Evolutionary conservation across 1,284 basidiomycete genomes (phyloP).

Genomic region (Grifola frondosa): DNA sequence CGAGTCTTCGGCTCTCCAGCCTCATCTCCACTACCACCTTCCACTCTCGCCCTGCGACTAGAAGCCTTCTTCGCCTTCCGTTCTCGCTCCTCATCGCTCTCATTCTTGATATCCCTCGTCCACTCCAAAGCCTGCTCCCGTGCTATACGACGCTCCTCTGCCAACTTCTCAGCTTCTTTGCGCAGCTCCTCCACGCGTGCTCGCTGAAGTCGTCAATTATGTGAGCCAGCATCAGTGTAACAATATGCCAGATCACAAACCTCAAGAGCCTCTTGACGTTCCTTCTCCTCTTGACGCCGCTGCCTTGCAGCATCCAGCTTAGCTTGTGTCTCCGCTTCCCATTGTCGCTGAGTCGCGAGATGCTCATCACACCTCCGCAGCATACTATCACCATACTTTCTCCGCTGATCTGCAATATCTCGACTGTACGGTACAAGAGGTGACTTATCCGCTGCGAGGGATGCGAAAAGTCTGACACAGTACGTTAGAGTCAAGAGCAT

Average conservation of each 20-base stretch:
- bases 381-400: slow-evolving; percentile 85
- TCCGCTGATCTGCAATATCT: slow-evolving; percentile 85
- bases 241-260: slow-evolving; percentile 37
- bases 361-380: slow-evolving; percentile 79
- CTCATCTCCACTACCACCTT: slow-evolving; percentile 56
- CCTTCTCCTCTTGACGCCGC: slow-evolving; percentile 64
- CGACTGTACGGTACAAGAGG: slow-evolving; percentile 77
- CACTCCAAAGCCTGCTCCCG: slow-evolving; percentile 80
- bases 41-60: slow-evolving; percentile 49
- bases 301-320: slow-evolving; percentile 73
- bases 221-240: neutral
- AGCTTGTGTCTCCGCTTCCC: slow-evolving; percentile 73
- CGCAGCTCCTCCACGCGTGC: slow-evolving; percentile 58
- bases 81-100: slow-evolving; percentile 77
- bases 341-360: slow-evolving; percentile 67
- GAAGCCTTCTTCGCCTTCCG: slow-evolving; percentile 58
- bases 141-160: slow-evolving; percentile 70
- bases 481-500: neutral
- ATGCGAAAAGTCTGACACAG: slow-evolving; percentile 69
- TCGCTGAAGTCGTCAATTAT: slow-evolving; percentile 41
- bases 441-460: slow-evolving; percentile 74
- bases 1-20: slow-evolving; percentile 32
- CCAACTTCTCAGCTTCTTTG: slow-evolving; percentile 64
- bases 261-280: slow-evolving; percentile 57
- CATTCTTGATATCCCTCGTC: slow-evolving; percentile 64